Evolutionary conservation across 768 basidiomycete species (phyloP), one percentile per base, ranked within the genome.

Genomic region (Hypholoma sublateritium): DNA sequence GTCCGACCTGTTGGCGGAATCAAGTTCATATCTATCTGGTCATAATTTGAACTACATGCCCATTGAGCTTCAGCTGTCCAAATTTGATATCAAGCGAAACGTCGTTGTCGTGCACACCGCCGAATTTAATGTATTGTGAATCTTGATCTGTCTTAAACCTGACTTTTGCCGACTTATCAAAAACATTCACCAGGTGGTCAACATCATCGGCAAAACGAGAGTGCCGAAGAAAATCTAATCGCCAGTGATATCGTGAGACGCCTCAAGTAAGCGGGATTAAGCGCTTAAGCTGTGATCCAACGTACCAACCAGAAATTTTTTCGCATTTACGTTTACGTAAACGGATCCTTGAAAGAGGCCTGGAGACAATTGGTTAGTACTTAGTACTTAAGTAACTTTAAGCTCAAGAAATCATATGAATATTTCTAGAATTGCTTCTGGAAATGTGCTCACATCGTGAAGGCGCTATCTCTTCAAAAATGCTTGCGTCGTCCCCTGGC

Each of bases 271-370:
- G 28, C 6, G 28, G 5, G 9, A 32, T 1, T 5, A 7, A 32
- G 28, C 6, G 28, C 1, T 32, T 32, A 6, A 1, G 12, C n/a
- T 28, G 21, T 41, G 3, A 28, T 5, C 34, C 16, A 13, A 58
- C 67, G 6, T 60, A 81, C 81, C 62, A 55, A 69, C 56, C 2
- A 84, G 68, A 64, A 74, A 74, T 21, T 66, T 52, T 1, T 66
- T 64, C 14, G 81, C 81, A 21, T 76, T 74, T 35, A 71, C 72
- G 22, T 71, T 81, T 25, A 84, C 78, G 55, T 80, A 83, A 3
- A 81, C 71, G 0, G 82, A 81, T 19, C 82, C 82, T 55, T 77
- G 71, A 46, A 83, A 73, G 37, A 73, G 74, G 61, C 80, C 82
- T 83, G 48, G 17, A 34, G 11, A 12, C 4, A 28, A 28, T 28